These are phyloP conservation scores for Rhynchosporium secalis DNA, from an alignment of 2,329 filamentous ascomycete species.

Conservation along the genomic window DNA sequence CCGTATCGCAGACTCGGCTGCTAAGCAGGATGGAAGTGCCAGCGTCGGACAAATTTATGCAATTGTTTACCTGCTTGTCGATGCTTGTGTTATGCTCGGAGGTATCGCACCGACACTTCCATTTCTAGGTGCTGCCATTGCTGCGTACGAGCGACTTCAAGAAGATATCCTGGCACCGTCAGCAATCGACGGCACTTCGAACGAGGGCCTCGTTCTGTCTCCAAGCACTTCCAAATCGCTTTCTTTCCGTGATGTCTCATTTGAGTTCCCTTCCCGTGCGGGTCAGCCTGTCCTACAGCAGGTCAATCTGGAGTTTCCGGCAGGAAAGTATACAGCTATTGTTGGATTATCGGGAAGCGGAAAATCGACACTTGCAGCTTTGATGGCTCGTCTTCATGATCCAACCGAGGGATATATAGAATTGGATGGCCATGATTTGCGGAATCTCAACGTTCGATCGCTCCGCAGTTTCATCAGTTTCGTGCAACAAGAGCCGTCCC, in stretches of 20 bases:
- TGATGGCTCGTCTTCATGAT: conserved; percentile 59
- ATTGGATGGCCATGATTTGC: conserved; percentile 24
- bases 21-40: conserved; percentile 16
- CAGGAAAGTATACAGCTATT: conserved; percentile 49
- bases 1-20: conserved; percentile 45
- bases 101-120: conserved; percentile 2
- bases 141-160: conserved; percentile 9
- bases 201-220: conserved; percentile 17
- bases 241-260: conserved; percentile 38
- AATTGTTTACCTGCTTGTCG: conserved; percentile 53
- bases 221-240: conserved; percentile 38
- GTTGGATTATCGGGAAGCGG: conserved; percentile 60
- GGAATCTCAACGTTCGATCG: conserved; percentile 20
- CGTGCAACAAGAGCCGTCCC: conserved; percentile 55
- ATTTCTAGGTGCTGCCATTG: conserved; percentile 1
- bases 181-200: conserved; percentile 28
- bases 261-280: conserved; percentile 40
- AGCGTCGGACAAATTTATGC: conserved; percentile 46
- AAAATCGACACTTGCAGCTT: conserved; percentile 56
- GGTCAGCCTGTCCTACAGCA: conserved; percentile 37
- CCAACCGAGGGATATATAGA: conserved; percentile 41
- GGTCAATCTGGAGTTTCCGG: conserved; percentile 36
- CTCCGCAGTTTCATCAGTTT: conserved; percentile 50
- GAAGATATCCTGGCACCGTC: conserved; percentile 24
- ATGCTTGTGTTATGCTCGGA: conserved; percentile 43